Evolutionary conservation across 2,329 filamentous ascomycete genomes (phyloP).

Genomic region (Trichoderma atrobrunneum): DNA sequence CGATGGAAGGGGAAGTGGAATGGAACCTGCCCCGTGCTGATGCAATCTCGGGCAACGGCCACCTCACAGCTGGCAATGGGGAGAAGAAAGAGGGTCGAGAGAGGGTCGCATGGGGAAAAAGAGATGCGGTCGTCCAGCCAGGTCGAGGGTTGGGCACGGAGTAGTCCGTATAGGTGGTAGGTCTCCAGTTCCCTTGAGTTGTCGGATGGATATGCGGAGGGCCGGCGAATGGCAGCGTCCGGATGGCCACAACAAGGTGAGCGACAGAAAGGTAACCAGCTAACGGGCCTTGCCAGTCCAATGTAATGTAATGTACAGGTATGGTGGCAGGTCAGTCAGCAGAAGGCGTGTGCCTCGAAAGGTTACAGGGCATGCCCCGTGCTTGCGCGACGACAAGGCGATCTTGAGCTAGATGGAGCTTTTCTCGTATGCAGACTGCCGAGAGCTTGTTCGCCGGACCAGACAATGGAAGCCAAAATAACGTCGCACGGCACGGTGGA

Average conservation of each 20-base stretch:
- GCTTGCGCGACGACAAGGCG: conserved; percentile 7
- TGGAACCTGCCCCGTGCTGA: conserved; percentile 20
- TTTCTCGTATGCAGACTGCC: neutral
- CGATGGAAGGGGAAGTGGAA: conserved; percentile 17
- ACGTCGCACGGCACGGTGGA: conserved; percentile 16
- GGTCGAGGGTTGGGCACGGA: neutral
- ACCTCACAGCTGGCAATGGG: conserved; percentile 17
- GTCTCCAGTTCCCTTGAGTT: neutral
- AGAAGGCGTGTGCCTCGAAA: conserved; percentile 7
- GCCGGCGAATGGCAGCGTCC: conserved; percentile 12
- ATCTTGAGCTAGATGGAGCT: conserved; percentile 14
- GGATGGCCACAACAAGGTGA: conserved; percentile 12
- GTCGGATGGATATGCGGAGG: conserved; percentile 12
- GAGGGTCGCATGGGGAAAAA: conserved; percentile 15
- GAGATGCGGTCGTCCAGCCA: conserved; percentile 4
- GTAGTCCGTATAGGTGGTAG: neutral
- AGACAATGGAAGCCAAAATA: neutral
- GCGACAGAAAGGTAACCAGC: conserved; percentile 13
- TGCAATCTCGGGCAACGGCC: conserved; percentile 19
- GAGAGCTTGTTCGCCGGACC: neutral
- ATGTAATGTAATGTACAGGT: conserved; percentile 1
- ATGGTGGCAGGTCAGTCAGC: conserved; percentile 12
- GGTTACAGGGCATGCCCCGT: conserved; percentile 15
- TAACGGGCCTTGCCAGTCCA: conserved; percentile 2
- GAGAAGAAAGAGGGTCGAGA: neutral